Percentiles rank a stretch among this genome's conserved stretches.
Conservation (phyloP, 176 grass and related monocot species). For the Saccharum officinarum region DNA sequence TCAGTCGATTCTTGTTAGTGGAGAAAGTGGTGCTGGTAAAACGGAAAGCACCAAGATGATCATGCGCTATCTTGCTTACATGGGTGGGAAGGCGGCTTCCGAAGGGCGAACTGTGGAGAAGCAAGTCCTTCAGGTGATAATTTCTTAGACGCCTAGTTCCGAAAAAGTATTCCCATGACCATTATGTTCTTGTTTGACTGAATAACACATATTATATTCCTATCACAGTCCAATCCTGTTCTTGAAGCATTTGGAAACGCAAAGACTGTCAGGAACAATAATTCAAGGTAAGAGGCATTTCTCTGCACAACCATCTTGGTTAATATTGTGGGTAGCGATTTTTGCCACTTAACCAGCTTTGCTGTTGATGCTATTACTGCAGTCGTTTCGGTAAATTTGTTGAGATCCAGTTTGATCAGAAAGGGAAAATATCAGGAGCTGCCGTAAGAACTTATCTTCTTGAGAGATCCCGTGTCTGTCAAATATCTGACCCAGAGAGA, state of each 20-base stretch:
- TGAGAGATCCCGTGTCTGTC: constrained; percentile 96
- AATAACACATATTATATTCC: constrained; percentile 24
- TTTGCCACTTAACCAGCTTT: constrained; percentile 37
- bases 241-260: constrained; percentile 99
- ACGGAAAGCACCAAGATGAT: constrained; percentile 99
- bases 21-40: constrained; percentile 99
- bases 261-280: constrained; percentile 98
- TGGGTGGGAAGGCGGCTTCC: constrained; percentile 78
- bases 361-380: constrained; percentile 24
- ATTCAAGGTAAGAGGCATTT: constrained; percentile 75
- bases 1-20: constrained; percentile 90
- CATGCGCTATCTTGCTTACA: constrained; percentile 95
- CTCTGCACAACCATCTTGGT: constrained; percentile 16
- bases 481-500: constrained; percentile 90
- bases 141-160: constrained; percentile 7
- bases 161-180: constrained; percentile 18
- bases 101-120: constrained; percentile 86
- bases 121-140: constrained; percentile 88
- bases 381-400: constrained; percentile 99
- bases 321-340: constrained; percentile 6
- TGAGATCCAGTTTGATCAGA: constrained; percentile 95
- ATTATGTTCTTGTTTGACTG: constrained; percentile 22
- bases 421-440: constrained; percentile 85
- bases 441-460: constrained; percentile 94
- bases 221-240: constrained; percentile 95